phyloP scores from a whole-genome alignment of 345 rosid species.

The Melaleuca alternifolia region DNA sequence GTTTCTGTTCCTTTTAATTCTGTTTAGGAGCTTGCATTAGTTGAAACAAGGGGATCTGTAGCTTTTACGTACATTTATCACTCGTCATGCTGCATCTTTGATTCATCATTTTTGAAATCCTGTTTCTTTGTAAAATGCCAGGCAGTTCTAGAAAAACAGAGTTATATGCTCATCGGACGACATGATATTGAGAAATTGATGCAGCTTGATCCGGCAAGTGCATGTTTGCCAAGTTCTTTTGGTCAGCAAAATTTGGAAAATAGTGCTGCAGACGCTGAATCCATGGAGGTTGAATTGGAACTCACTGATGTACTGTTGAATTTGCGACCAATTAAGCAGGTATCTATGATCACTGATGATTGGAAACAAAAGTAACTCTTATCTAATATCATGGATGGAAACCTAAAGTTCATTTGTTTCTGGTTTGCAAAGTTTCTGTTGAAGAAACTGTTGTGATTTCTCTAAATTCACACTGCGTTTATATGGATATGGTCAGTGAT shows the following conservation, averaged over 20 bases:
- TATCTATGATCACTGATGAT: slow-evolving; percentile 3
- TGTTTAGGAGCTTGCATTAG: neutral
- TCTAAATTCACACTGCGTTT: neutral
- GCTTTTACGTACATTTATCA: neutral
- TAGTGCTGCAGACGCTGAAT: slow-evolving; percentile 31
- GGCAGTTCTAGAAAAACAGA: slow-evolving; percentile 99
- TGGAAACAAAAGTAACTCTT: neutral
- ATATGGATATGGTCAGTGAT: neutral
- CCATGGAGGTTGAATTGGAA: slow-evolving; percentile 50
- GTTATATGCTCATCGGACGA: slow-evolving; percentile 97
- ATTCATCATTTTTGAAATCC: neutral
- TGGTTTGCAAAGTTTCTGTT: neutral
- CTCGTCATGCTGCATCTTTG: neutral
- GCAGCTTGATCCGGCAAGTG: slow-evolving; percentile 75
- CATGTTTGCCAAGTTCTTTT: slow-evolving; percentile 50
- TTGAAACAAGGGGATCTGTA: neutral
- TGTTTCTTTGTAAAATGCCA: slow-evolving; percentile 28
- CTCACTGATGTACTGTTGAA: slow-evolving; percentile 60
- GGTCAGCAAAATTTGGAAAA: slow-evolving; percentile 26
- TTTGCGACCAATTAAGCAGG: slow-evolving; percentile 88
- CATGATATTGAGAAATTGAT: slow-evolving; percentile 95
- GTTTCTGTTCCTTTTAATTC: neutral
- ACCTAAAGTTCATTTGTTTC: neutral
- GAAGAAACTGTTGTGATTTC: neutral
- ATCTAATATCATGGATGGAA: neutral